Conservation (phyloP, 495 filamentous ascomycete genomes). For the Penicillium arizonense region DNA sequence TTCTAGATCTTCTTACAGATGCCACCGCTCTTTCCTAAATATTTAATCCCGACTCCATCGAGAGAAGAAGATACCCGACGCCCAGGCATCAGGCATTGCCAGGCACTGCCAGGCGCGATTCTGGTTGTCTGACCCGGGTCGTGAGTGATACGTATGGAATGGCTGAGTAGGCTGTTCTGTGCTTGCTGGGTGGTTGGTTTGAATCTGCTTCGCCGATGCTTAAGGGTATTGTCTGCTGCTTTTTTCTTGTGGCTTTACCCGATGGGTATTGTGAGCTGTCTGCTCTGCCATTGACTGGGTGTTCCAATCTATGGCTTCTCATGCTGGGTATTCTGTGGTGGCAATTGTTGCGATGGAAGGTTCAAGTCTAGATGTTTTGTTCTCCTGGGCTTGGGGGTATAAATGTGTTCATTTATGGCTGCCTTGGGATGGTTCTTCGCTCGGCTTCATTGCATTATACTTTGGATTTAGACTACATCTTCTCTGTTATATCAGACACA, state of each 20-base stretch:
- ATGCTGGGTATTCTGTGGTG: background rate
- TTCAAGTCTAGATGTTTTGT: background rate
- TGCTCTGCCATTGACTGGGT: background rate
- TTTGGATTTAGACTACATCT: background rate
- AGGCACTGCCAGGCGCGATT: background rate
- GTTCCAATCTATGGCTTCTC: background rate
- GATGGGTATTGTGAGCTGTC: background rate
- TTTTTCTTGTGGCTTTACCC: background rate
- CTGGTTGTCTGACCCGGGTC: background rate
- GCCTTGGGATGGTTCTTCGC: background rate
- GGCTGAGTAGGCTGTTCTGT: background rate
- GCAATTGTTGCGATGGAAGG: background rate
- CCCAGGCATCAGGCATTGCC: background rate
- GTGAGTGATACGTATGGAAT: background rate
- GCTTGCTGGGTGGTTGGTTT: constrained; percentile 1
- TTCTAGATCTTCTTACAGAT: background rate
- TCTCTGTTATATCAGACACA: background rate
- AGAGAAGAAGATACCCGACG: background rate
- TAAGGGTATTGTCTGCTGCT: background rate
- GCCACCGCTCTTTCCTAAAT: too few species aligned
- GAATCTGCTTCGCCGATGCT: background rate
- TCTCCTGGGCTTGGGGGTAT: background rate
- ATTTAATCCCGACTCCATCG: background rate
- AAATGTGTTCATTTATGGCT: background rate
- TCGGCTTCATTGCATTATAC: background rate